These are phyloP conservation scores for Boletellus ananiceps DNA, from an alignment of 768 basidiomycete species.

Conservation along the genomic window DNA sequence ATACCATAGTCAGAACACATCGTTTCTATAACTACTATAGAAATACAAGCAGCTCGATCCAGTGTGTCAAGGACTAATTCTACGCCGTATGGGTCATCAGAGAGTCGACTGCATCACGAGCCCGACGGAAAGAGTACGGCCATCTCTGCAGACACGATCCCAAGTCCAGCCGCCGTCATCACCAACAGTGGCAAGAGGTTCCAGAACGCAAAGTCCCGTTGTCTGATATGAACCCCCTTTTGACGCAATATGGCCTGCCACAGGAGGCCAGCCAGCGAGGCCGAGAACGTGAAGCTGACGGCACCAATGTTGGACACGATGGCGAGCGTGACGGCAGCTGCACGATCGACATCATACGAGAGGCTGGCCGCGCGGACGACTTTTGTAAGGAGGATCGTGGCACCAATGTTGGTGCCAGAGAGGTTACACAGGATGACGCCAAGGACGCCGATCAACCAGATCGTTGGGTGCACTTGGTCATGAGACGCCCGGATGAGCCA, in stretches of 20 bases:
- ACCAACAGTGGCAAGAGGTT: constrained; percentile 61
- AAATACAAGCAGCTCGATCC: no score
- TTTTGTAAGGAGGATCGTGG: constrained; percentile 84
- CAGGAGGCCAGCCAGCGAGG: constrained; percentile 82
- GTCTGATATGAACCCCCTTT: constrained; percentile 62
- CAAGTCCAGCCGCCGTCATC: constrained; percentile 64
- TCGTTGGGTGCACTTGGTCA: constrained; percentile 42
- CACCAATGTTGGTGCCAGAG: constrained; percentile 90
- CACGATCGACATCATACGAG: constrained; percentile 38
- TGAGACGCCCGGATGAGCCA: constrained; percentile 54
- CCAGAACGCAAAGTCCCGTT: constrained; percentile 65
- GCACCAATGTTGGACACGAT: constrained; percentile 89
- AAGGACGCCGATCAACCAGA: constrained; percentile 67
- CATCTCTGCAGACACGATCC: constrained; percentile 75
- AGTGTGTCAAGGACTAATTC: no score
- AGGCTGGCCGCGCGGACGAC: constrained; percentile 51
- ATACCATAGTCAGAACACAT: no score
- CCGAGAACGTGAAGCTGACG: constrained; percentile 83
- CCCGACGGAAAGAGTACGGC: constrained; percentile 41
- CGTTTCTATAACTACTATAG: no score
- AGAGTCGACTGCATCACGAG: not conserved
- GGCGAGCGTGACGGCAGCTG: constrained; percentile 70
- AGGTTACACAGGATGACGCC: constrained; percentile 76
- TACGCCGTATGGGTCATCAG: not conserved
- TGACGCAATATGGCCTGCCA: constrained; percentile 74